Evolutionary conservation across 176 grass and related monocot species (phyloP).

Genomic region (Raddia distichophylla): DNA sequence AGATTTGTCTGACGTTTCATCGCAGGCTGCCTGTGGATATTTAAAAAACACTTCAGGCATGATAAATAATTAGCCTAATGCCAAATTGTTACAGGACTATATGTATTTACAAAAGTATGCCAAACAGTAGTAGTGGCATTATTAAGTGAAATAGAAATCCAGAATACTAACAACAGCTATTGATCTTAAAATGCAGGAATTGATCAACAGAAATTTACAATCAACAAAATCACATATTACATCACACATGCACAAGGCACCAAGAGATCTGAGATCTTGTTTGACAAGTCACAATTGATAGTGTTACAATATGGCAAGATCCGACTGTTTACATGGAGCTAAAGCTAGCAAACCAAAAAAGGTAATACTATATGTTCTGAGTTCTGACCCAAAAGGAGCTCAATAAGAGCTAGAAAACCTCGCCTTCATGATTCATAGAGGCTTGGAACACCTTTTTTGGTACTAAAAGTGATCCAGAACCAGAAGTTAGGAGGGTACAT

Average conservation of each 20-base stretch:
- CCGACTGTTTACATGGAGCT: not conserved
- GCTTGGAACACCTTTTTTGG: not conserved
- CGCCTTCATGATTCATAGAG: not conserved
- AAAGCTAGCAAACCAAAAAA: slow-evolving; percentile 11
- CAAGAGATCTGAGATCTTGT: not conserved
- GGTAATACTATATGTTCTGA: not conserved
- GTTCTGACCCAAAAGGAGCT: not conserved
- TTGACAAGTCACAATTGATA: not conserved
- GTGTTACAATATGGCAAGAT: not conserved
- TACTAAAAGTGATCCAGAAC: slow-evolving; percentile 12
- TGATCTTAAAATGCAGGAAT: slow-evolving; percentile 4
- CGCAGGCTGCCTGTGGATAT: slow-evolving; percentile 67
- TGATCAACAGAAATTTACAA: not conserved
- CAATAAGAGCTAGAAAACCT: slow-evolving; percentile 16
- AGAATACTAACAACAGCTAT: not conserved
- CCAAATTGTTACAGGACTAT: not conserved
- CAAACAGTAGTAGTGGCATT: not conserved
- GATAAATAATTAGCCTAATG: slow-evolving; percentile 32
- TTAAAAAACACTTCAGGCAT: slow-evolving; percentile 37
- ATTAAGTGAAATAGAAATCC: slow-evolving; percentile 10
- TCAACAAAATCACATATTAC: not conserved
- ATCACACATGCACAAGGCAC: not conserved
- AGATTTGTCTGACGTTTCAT: slow-evolving; percentile 74
- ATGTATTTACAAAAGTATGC: not conserved
- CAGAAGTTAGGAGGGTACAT: slow-evolving; percentile 11